These are phyloP conservation scores for Discostella stelligeroides DNA, from an alignment of 108 stramenopile species.

Conservation along the genomic window DNA sequence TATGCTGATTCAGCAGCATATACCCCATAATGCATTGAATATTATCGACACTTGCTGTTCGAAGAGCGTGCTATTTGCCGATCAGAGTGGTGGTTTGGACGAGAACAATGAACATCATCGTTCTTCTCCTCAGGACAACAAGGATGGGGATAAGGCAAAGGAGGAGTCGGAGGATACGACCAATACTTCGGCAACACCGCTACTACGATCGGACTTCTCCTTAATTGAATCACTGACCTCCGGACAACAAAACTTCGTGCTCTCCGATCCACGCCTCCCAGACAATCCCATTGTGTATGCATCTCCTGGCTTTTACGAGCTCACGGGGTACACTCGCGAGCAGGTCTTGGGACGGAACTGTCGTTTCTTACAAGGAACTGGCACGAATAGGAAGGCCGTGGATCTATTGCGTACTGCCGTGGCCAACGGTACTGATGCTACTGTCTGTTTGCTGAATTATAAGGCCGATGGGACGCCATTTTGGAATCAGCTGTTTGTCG, in stretches of 20 bases:
- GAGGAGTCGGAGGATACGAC: constrained; percentile 5
- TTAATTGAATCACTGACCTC: constrained; percentile 80
- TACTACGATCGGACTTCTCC: constrained; percentile 81
- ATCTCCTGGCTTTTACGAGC: constrained; percentile 85
- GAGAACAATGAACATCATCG: background rate
- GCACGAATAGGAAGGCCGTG: constrained; percentile 93
- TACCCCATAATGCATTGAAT: constrained; percentile 76
- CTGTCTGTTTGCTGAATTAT: constrained; percentile 94
- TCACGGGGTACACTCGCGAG: constrained; percentile 94
- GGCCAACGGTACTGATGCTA: constrained; percentile 83
- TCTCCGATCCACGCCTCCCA: constrained; percentile 96
- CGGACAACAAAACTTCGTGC: constrained; percentile 88
- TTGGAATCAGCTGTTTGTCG: constrained; percentile 98
- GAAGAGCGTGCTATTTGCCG: constrained; percentile 65
- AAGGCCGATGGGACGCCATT: constrained; percentile 98
- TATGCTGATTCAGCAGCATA: constrained; percentile 79
- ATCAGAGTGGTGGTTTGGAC: background rate
- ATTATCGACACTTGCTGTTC: constrained; percentile 84
- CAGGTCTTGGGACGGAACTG: constrained; percentile 98
- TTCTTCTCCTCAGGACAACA: background rate
- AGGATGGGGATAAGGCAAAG: constrained; percentile 19
- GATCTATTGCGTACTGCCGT: constrained; percentile 86
- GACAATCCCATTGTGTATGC: constrained; percentile 97
- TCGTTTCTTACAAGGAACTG: constrained; percentile 94
- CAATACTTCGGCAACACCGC: constrained; percentile 12